Percentiles rank a stretch among this genome's conserved stretches.
phyloP scores from a whole-genome alignment of 768 basidiomycete genomes.

The Xanthoconium purpureum region DNA sequence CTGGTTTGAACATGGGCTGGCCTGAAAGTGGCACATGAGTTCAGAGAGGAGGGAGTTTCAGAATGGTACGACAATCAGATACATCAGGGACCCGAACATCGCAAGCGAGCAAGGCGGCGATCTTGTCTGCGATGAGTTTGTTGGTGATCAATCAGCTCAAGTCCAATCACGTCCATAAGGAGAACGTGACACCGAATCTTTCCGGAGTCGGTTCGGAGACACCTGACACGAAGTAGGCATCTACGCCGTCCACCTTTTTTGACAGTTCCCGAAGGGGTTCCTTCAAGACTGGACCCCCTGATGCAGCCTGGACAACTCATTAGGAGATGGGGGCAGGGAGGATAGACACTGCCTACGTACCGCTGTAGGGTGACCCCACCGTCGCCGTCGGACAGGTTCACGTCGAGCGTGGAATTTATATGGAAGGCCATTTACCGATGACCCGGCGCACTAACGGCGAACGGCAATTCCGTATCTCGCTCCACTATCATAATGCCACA shows the following conservation, averaged over 20 bases:
- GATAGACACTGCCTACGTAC: too few species aligned
- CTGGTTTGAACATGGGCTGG: constrained; percentile 24
- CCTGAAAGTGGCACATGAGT: constrained; percentile 18
- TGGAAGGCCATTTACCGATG: too few species aligned
- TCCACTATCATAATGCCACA: background rate
- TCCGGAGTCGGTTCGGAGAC: background rate
- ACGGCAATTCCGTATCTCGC: background rate
- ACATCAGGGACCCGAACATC: constrained; percentile 67
- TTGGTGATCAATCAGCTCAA: constrained; percentile 48
- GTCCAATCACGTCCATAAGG: constrained; percentile 56
- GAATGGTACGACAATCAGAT: constrained; percentile 44
- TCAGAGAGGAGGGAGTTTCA: background rate
- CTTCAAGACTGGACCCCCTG: constrained; percentile 42
- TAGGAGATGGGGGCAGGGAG: background rate
- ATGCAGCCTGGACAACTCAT: constrained; percentile 30
- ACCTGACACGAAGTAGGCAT: constrained; percentile 43
- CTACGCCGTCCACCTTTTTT: constrained; percentile 30
- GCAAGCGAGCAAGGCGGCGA: constrained; percentile 46
- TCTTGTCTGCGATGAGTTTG: constrained; percentile 55
- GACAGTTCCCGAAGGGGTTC: constrained; percentile 44
- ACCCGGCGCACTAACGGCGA: too few species aligned
- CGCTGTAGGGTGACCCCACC: too few species aligned
- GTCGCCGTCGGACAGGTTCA: too few species aligned
- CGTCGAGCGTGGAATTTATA: too few species aligned
- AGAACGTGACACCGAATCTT: constrained; percentile 44